Evolutionary conservation across 2,329 filamentous ascomycete genomes (phyloP).

Genomic region (Trichoderma hamatum): DNA sequence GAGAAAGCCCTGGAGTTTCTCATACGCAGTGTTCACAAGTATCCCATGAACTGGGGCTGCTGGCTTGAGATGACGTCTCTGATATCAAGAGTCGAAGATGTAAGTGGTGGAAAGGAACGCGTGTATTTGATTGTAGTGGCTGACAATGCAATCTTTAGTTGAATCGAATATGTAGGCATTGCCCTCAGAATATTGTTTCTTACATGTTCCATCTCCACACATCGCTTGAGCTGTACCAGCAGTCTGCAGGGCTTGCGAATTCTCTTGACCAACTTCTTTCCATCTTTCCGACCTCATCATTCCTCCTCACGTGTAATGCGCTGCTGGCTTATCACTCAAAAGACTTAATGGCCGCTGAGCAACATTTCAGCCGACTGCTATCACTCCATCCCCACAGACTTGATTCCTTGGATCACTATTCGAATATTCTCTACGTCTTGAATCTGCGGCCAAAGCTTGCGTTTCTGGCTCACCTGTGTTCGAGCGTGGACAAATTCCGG

Average conservation of each 20-base stretch:
- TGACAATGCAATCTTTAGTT: constrained; percentile 54
- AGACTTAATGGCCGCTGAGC: constrained; percentile 68
- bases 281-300: constrained; percentile 87
- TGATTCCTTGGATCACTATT: constrained; percentile 92
- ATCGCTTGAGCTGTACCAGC: constrained; percentile 89
- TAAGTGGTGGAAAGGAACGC: constrained; percentile 46
- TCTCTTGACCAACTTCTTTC: constrained; percentile 75
- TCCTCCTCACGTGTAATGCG: constrained; percentile 86
- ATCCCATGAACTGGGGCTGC: constrained; percentile 95
- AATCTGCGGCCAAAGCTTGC: constrained; percentile 84
- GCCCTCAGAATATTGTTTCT: constrained; percentile 89
- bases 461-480: constrained; percentile 89
- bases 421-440: constrained; percentile 95
- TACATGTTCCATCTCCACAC: constrained; percentile 93
- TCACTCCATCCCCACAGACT: constrained; percentile 75
- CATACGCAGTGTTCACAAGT: constrained; percentile 83
- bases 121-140: constrained; percentile 27
- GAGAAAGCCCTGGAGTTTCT: constrained; percentile 82
- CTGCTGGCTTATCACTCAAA: constrained; percentile 90
- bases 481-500: constrained; percentile 90
- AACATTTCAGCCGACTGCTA: constrained; percentile 76
- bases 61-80: constrained; percentile 91
- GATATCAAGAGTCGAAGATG: constrained; percentile 78
- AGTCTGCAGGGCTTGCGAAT: constrained; percentile 72
- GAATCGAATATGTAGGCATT: constrained; percentile 68